Conservation (phyloP, 1,284 basidiomycete species). For the Cryptococcus deneoformans region DNA sequence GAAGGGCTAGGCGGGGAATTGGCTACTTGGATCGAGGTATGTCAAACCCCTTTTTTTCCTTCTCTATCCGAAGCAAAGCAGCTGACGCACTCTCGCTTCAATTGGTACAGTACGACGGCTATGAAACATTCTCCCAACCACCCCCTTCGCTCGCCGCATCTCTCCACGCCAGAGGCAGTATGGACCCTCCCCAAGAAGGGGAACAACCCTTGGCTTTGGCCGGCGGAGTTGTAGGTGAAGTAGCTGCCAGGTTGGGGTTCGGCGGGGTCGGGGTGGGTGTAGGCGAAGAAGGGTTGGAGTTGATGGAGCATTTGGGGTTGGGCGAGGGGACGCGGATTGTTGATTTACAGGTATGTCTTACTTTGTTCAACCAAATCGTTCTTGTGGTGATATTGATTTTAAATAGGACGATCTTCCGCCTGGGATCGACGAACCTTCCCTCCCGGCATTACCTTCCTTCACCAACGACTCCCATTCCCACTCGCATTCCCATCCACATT, state of each 20-base stretch:
- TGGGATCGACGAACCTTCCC: constrained; percentile 49
- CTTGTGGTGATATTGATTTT: no score
- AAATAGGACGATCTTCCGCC: constrained; percentile 47
- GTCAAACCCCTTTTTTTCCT: constrained; percentile 2
- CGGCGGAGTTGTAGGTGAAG: constrained; percentile 29
- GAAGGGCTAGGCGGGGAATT: constrained; percentile 36
- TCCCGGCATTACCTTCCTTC: constrained; percentile 38
- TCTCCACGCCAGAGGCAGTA: constrained; percentile 38
- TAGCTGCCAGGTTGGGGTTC: constrained; percentile 37
- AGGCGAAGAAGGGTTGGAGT: constrained; percentile 24
- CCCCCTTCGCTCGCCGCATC: constrained; percentile 44
- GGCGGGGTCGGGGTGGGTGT: constrained; percentile 6
- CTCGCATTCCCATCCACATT: no score
- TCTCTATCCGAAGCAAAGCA: neutral
- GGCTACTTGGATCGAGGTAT: constrained; percentile 44
- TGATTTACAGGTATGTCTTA: constrained; percentile 43
- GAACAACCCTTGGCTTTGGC: constrained; percentile 18
- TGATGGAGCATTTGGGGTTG: constrained; percentile 48
- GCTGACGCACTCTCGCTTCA: neutral
- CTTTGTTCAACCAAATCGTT: no score
- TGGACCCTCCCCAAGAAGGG: constrained; percentile 47
- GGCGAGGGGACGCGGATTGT: constrained; percentile 47
- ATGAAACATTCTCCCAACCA: constrained; percentile 48
- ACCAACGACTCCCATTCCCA: constrained; percentile 8
- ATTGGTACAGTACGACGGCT: constrained; percentile 45